phyloP scores from a whole-genome alignment of 345 rosid genomes.

The Bretschneidera sinensis region DNA sequence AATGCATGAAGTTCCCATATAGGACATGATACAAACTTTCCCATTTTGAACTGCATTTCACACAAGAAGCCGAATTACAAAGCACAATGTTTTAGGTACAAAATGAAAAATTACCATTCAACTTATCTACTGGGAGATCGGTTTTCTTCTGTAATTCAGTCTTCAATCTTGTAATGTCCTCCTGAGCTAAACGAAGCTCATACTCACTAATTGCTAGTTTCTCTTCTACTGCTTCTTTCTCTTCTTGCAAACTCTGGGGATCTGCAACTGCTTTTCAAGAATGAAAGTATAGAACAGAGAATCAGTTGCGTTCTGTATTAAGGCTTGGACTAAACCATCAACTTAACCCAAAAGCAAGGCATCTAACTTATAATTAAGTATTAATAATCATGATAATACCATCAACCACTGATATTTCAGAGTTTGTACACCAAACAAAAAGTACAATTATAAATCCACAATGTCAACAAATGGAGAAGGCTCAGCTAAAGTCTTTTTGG shows the following conservation, averaged over 20 bases:
- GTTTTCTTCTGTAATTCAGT: constrained; percentile 64
- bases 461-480: too few relatives aligned
- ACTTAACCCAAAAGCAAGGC: too few relatives aligned
- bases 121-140: constrained; percentile 35
- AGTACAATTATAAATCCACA: too few relatives aligned
- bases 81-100: not conserved
- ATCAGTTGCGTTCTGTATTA: constrained; percentile 6
- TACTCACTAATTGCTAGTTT: constrained; percentile 80
- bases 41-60: not conserved
- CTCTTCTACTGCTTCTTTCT: constrained; percentile 75
- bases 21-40: not conserved
- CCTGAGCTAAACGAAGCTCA: constrained; percentile 86
- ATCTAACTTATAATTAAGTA: too few relatives aligned
- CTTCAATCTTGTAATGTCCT: constrained; percentile 74
- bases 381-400: too few relatives aligned
- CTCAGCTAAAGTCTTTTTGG: too few relatives aligned
- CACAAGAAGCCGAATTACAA: not conserved
- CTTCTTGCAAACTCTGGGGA: constrained; percentile 87
- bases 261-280: constrained; percentile 67
- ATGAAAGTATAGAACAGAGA: constrained; percentile 12
- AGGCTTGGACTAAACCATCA: not conserved
- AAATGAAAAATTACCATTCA: constrained; percentile 37
- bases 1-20: not conserved
- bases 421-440: too few relatives aligned
- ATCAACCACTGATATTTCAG: too few relatives aligned